Conservation (phyloP, 2,329 filamentous ascomycete genomes). For the Colletotrichum truncatum region DNA sequence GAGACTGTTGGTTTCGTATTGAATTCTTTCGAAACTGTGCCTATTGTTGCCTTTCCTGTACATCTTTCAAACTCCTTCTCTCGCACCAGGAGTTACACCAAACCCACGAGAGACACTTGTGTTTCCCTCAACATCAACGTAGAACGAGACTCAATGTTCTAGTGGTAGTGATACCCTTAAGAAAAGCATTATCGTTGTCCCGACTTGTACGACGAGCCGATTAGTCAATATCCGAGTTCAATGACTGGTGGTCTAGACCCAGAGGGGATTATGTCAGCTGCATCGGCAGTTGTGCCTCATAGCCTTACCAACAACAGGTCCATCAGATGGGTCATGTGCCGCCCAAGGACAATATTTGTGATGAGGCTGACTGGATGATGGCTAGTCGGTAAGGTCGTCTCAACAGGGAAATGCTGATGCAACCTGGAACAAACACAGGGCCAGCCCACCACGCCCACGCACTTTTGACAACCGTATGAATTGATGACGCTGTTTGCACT, state of each 20-base stretch:
- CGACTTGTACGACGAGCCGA: background rate
- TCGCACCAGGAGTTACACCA: background rate
- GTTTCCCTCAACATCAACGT: background rate
- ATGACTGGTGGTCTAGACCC: background rate
- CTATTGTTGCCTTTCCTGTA: too few relatives aligned
- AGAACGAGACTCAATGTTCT: slow-evolving; percentile 20
- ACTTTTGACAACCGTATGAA: slow-evolving; percentile 21
- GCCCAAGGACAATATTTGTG: background rate
- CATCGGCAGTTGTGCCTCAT: background rate
- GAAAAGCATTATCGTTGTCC: too few relatives aligned
- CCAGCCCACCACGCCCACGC: background rate
- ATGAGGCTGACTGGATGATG: slow-evolving; percentile 16
- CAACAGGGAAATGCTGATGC: slow-evolving; percentile 14
- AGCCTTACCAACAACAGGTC: background rate
- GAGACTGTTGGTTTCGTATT: too few relatives aligned
- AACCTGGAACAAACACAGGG: background rate
- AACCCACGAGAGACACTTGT: background rate
- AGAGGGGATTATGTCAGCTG: background rate
- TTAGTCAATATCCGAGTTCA: background rate
- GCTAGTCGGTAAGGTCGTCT: background rate
- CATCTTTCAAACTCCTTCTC: background rate
- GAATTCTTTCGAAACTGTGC: too few relatives aligned
- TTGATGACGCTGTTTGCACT: background rate
- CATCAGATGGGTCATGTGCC: background rate
- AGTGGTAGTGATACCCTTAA: slow-evolving; percentile 15